phyloP scores from a whole-genome alignment of 2,329 filamentous ascomycete species.

The Plectosphaerella cucumerina region DNA sequence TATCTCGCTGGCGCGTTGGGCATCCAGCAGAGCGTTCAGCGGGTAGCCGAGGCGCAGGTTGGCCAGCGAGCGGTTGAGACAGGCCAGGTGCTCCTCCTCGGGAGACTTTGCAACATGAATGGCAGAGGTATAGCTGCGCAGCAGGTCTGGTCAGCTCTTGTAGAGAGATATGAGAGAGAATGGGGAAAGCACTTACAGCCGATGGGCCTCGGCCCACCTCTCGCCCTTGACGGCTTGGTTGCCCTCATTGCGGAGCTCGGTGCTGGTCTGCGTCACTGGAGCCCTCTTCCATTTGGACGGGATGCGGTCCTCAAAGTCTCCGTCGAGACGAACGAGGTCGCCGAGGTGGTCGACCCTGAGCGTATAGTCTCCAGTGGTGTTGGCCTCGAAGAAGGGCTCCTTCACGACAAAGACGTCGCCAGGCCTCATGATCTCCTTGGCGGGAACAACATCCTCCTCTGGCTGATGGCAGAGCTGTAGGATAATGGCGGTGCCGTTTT shows the following conservation, averaged over 20 bases:
- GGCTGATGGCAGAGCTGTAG: slow-evolving; percentile 38
- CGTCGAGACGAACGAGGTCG: slow-evolving; percentile 37
- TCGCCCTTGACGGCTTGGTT: slow-evolving; percentile 24
- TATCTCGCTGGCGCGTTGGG: slow-evolving; percentile 9
- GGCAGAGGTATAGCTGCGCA: slow-evolving; percentile 30
- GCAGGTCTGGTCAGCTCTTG: slow-evolving; percentile 5
- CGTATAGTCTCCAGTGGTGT: slow-evolving; percentile 31
- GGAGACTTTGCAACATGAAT: slow-evolving; percentile 24
- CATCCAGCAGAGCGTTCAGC: slow-evolving; percentile 25
- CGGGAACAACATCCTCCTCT: slow-evolving; percentile 25
- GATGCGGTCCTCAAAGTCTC: slow-evolving; percentile 27
- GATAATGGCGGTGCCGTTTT: slow-evolving; percentile 25
- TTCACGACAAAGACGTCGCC: slow-evolving; percentile 41
- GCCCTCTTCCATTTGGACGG: slow-evolving; percentile 30
- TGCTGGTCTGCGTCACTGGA: slow-evolving; percentile 9
- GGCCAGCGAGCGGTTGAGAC: slow-evolving; percentile 29
- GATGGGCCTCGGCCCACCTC: slow-evolving; percentile 23
- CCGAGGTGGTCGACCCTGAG: slow-evolving; percentile 49
- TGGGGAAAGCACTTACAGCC: slow-evolving; percentile 21
- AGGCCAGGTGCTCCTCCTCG: slow-evolving; percentile 27
- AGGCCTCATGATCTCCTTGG: slow-evolving; percentile 25
- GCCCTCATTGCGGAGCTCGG: slow-evolving; percentile 21
- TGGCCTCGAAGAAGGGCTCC: slow-evolving; percentile 46
- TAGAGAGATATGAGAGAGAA: not conserved
- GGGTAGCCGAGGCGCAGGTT: slow-evolving; percentile 24